These are phyloP conservation scores for Urostyla sp. DNA, from an alignment of 73 alveolate genomes.

Conservation along the genomic window DNA sequence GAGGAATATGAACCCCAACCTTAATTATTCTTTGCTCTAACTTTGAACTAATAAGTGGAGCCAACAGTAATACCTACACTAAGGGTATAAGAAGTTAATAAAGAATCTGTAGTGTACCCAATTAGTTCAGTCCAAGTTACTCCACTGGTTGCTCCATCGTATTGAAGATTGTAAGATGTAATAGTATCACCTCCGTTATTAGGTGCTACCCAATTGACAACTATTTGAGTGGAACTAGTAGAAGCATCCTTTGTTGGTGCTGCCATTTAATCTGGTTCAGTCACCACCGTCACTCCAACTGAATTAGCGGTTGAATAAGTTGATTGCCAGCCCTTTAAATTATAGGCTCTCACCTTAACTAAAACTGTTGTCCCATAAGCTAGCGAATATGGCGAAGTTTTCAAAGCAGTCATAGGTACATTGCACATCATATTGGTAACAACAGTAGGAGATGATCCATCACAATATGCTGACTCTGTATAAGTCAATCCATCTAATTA, in stretches of 20 bases:
- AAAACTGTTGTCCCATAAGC: constrained; percentile 37
- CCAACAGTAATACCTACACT: constrained; percentile 18
- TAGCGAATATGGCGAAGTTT: not conserved
- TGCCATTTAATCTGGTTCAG: constrained; percentile 42
- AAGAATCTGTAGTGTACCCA: constrained; percentile 39
- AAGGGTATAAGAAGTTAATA: not conserved
- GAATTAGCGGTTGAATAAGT: constrained; percentile 17
- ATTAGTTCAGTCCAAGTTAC: constrained; percentile 18
- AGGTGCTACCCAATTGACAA: constrained; percentile 45
- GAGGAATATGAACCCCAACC: constrained; percentile 63
- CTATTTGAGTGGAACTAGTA: constrained; percentile 39
- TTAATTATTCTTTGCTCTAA: constrained; percentile 15
- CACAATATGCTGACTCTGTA: constrained; percentile 35
- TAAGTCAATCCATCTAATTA: not conserved
- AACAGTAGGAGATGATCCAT: constrained; percentile 15
- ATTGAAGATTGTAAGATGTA: constrained; percentile 13
- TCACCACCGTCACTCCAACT: constrained; percentile 26
- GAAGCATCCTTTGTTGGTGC: constrained; percentile 12
- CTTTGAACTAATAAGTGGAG: constrained; percentile 28
- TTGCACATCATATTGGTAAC: constrained; percentile 23
- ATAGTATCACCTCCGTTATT: constrained; percentile 40
- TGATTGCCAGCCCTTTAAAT: constrained; percentile 6
- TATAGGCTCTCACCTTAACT: constrained; percentile 37
- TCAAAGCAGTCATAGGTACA: constrained; percentile 3
- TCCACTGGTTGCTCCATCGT: constrained; percentile 33